Base-by-base conservation (phyloP, 306 rosid species). In the Echinosophora koreensis region DNA sequence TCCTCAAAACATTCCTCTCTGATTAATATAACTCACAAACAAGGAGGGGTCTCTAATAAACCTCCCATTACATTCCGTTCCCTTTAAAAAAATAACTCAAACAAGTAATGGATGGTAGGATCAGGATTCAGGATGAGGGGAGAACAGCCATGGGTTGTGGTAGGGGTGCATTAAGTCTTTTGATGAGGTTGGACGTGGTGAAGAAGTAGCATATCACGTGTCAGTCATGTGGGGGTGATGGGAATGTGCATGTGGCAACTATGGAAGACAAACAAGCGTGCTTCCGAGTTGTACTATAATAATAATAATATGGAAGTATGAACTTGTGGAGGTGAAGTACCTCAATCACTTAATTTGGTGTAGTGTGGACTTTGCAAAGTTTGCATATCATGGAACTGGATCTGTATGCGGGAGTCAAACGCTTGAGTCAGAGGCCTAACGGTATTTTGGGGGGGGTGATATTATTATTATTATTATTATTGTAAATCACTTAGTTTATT, bases 171-270 rank as follows among this genome's bases (percentile, higher is more conserved):
- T 22, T 22, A 22, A 22, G 0, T 3, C 5, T 47, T 52, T 16
- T 52, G 58, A 52, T 52, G 58, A 52, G 58, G 58, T 52, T 52
- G 58, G 58, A 52, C 28, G 27, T n/a, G 27, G 50, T 44, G 50
- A 44, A 52, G 58, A 2, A 15, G 18, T 6, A 41, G 27, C 58
- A 15, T 15, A 6, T 52, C 10, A 52, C 28, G 58, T 52, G 58
- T 27, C 22, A 15, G 3, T 52, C 27, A 52, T 2, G 58, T 52
- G 58, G 58, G 58, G 8, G 8, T 15, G 58, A 15, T 15, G 58
- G 56, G 28, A 52, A 52, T 16, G 56, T 14, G 11, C 28, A 16
- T 6, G 10, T 16, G 22, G 58, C 28, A 16, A 15, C 3, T 6
- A 1, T 15, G 58, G 58, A n/a, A 3, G 58, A 52, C 11, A 52